Evolutionary conservation across 2,329 filamentous ascomycete genomes (phyloP).

Genomic region (Fusarium sp.): DNA sequence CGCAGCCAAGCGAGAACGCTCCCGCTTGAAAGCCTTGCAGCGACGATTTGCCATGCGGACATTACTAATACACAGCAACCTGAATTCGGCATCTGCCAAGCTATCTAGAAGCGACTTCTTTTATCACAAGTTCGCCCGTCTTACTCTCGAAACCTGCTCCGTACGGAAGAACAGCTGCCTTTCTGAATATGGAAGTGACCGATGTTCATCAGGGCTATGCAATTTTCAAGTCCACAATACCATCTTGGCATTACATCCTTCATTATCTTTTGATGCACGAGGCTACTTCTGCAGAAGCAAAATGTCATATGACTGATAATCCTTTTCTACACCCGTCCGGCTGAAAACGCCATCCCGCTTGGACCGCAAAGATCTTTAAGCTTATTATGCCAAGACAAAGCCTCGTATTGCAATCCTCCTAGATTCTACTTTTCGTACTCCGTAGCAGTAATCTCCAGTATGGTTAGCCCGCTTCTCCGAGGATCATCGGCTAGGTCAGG

Average conservation of each 20-base stretch:
- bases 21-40: background rate
- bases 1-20: background rate
- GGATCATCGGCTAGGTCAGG: background rate
- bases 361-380: background rate
- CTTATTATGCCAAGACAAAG: constrained; percentile 22
- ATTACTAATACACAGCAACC: background rate
- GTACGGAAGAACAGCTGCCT: background rate
- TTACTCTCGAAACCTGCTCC: background rate
- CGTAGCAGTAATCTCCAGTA: background rate
- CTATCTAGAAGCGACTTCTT: background rate
- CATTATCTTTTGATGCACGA: background rate
- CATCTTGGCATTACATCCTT: background rate
- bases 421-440: background rate
- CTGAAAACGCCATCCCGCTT: background rate
- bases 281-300: background rate
- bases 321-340: background rate
- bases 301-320: background rate
- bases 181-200: constrained; percentile 8
- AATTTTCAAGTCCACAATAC: background rate
- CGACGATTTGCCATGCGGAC: background rate
- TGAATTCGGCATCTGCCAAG: background rate
- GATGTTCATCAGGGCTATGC: background rate
- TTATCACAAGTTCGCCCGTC: background rate
- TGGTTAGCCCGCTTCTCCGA: background rate
- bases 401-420: constrained; percentile 1